These are phyloP conservation scores for Vitellaria paradoxa DNA, from an alignment of 179 eudicot genomes.

Conservation along the genomic window DNA sequence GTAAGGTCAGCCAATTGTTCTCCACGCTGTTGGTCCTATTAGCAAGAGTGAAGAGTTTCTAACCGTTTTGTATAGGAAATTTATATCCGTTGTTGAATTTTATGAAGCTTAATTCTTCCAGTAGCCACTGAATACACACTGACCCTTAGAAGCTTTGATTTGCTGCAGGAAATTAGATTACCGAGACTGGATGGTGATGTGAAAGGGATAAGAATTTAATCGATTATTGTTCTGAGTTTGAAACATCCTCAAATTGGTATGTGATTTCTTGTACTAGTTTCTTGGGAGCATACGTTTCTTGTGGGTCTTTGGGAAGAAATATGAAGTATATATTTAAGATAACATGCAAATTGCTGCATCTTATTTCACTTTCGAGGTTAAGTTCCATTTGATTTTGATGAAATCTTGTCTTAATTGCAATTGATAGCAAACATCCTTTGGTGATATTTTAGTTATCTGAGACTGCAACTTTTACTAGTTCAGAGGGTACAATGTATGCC, in stretches of 20 bases:
- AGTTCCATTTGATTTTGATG: too few species aligned
- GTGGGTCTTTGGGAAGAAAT: background rate
- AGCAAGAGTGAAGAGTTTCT: background rate
- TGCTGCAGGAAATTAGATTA: slow-evolving; percentile 5
- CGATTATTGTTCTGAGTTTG: background rate
- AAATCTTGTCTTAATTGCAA: background rate
- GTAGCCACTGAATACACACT: background rate
- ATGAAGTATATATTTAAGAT: background rate
- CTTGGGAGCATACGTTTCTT: background rate
- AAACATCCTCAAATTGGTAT: background rate
- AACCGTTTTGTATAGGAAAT: background rate
- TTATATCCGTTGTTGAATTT: background rate
- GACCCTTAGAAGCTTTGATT: background rate
- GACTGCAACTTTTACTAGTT: background rate
- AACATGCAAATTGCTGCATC: background rate
- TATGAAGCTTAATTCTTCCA: background rate
- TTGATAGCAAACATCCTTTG: background rate
- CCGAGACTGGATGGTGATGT: background rate
- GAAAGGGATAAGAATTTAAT: too few species aligned
- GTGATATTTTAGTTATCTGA: background rate
- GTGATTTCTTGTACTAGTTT: background rate
- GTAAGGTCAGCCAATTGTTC: background rate
- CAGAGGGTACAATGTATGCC: too few species aligned
- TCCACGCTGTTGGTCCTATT: background rate
- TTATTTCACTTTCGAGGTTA: background rate